phyloP scores from a whole-genome alignment of 2,329 filamentous ascomycete genomes.

The Colletotrichum karsti region DNA sequence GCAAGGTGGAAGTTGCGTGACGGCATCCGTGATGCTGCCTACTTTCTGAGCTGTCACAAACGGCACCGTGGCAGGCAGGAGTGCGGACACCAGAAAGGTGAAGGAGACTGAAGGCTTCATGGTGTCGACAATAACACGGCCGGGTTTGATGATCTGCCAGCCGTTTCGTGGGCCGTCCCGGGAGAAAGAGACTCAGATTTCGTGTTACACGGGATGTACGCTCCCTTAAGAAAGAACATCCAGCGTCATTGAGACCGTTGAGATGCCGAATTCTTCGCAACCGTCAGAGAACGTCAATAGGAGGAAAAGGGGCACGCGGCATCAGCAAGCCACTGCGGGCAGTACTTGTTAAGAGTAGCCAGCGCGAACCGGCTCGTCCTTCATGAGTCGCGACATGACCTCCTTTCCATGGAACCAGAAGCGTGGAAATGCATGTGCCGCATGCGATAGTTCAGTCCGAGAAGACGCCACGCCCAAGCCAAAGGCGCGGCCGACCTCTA shows the following conservation, averaged over 20 bases:
- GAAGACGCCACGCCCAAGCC: background rate
- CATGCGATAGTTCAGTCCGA: conserved; percentile 8
- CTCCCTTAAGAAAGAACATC: background rate
- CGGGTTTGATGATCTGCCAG: background rate
- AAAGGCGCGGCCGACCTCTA: background rate
- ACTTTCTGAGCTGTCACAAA: conserved; percentile 12
- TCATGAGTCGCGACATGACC: background rate
- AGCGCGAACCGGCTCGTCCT: background rate
- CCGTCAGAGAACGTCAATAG: background rate
- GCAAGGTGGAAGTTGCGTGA: conserved; percentile 37
- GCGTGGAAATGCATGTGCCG: background rate
- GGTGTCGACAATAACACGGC: background rate
- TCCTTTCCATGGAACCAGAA: background rate
- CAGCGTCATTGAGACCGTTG: background rate
- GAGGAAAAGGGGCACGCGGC: background rate
- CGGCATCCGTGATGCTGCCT: conserved; percentile 1
- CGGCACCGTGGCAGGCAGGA: background rate
- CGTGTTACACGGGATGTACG: background rate
- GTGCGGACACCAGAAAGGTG: background rate
- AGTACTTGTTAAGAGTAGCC: background rate
- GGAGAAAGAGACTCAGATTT: background rate
- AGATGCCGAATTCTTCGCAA: background rate
- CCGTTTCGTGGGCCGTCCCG: background rate
- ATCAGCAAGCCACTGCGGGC: background rate
- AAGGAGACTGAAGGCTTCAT: conserved; percentile 6